These are phyloP conservation scores for Arthrocladium fulminans DNA, from an alignment of 2,329 filamentous ascomycete genomes.

Conservation along the genomic window DNA sequence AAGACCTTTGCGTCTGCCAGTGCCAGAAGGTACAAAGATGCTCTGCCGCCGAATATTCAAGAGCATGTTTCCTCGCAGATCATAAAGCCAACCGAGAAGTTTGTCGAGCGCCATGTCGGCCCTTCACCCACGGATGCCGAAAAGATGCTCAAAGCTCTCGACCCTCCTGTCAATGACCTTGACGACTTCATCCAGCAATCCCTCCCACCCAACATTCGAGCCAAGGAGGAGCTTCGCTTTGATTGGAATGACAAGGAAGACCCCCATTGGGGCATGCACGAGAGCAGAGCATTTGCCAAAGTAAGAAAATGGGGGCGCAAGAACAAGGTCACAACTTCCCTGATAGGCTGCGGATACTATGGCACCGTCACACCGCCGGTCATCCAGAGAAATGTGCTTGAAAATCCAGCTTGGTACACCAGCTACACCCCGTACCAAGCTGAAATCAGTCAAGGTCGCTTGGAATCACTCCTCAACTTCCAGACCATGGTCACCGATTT, in stretches of 20 bases:
- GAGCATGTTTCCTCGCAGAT: neutral
- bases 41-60: constrained; percentile 2
- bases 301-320: constrained; percentile 37
- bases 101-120: constrained; percentile 73
- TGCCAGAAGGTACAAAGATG: neutral
- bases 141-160: constrained; percentile 70
- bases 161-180: constrained; percentile 62
- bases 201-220: constrained; percentile 69
- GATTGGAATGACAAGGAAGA: constrained; percentile 47
- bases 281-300: constrained; percentile 25
- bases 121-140: constrained; percentile 87
- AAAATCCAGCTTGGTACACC: constrained; percentile 94
- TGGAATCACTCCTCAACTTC: constrained; percentile 90
- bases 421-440: constrained; percentile 97
- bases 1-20: neutral
- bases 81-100: constrained; percentile 7
- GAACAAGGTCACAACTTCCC: constrained; percentile 56
- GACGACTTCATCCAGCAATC: constrained; percentile 82
- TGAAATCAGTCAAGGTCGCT: constrained; percentile 88
- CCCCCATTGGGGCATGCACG: constrained; percentile 6
- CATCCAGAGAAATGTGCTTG: constrained; percentile 84
- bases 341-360: constrained; percentile 84
- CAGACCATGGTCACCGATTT: constrained; percentile 87
- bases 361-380: constrained; percentile 78
- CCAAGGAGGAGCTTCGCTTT: constrained; percentile 43